These are phyloP conservation scores for Mycena leptocephala DNA, from an alignment of 768 basidiomycete genomes.

Conservation along the genomic window DNA sequence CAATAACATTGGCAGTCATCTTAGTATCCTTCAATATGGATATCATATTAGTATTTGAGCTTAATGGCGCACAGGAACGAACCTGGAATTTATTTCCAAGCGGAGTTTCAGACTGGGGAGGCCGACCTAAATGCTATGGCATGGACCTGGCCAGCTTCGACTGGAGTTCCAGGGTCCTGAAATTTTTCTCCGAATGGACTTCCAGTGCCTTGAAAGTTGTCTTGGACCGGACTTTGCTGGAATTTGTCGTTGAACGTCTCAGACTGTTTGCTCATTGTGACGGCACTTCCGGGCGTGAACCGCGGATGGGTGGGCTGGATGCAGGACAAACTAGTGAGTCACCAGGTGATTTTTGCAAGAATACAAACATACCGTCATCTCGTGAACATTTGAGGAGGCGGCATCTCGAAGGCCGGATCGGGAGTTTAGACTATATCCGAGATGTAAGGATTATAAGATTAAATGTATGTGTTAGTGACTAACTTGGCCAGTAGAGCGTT, in stretches of 20 bases:
- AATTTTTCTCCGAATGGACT: neutral
- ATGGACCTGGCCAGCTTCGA: neutral
- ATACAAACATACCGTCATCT: slow-evolving; percentile 4
- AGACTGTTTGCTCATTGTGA: neutral
- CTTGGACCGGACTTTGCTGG: neutral
- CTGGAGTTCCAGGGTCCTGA: neutral
- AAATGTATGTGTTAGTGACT: neutral
- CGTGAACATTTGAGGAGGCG: neutral
- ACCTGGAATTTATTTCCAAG: neutral
- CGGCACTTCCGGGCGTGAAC: neutral
- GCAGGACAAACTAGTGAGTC: neutral
- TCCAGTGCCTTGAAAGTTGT: neutral
- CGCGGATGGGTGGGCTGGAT: neutral
- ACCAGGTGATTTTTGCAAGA: neutral
- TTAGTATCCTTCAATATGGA: too few relatives aligned
- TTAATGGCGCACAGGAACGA: neutral
- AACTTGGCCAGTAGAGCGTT: slow-evolving; percentile 11
- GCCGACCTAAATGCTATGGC: neutral
- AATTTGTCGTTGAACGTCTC: neutral
- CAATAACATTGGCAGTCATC: too few relatives aligned
- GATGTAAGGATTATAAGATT: neutral
- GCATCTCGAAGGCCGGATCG: neutral
- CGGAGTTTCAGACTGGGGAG: neutral
- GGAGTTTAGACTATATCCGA: slow-evolving; percentile 2
- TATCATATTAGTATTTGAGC: too few relatives aligned